Evolutionary conservation across 495 filamentous ascomycete genomes (phyloP), one percentile per base, ranked within the genome.

Genomic region (Articulospora tetracladia): DNA sequence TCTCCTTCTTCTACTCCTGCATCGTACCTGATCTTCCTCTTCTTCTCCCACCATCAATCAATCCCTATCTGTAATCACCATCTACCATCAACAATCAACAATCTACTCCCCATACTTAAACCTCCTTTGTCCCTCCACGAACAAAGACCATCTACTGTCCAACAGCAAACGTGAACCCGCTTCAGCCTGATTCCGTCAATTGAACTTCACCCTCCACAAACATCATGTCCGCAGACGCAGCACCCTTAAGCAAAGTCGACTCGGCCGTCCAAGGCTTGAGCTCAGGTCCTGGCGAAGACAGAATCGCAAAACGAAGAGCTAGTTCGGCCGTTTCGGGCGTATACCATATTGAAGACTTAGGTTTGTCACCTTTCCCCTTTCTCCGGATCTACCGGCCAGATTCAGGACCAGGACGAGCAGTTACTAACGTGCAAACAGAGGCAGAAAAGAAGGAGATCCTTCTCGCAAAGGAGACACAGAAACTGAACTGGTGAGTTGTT

Each of bases 391-490:
- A 13, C 30, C 13, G 13, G 30, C 30, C 30, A 32, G 30, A 32
- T 32, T 32, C 13, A 13, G 30, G 13, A 32, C 6, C 30, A 32
- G n/a, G 17, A 44, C 8, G 15, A 44, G 39, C 39, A 44, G 17
- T 44, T 63, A 46, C 62, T 46, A 34, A 48, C 17, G 7, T 51
- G 55, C 28, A 28, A 26, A 56, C 61, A 97, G 92, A 93, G 74
- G 83, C 84, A 64, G 82, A 90, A 63, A 79, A 81, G 56, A 91
- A 86, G 68, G 83, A 88, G 59, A 71, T 97, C 28, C 76, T 86
- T 62, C 85, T 96, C 64, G 90, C 92, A 52, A 86, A 86, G 63
- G 92, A 97, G 74, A 93, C 92, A 55, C 92, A 96, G 74, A 86
- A 84, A 70, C 86, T 91, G 32, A 91, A 91, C 70, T 97, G 92